These are phyloP conservation scores for Phascolomyces articulosus DNA, from an alignment of 371 early-diverging fungal genomes.

Conservation along the genomic window DNA sequence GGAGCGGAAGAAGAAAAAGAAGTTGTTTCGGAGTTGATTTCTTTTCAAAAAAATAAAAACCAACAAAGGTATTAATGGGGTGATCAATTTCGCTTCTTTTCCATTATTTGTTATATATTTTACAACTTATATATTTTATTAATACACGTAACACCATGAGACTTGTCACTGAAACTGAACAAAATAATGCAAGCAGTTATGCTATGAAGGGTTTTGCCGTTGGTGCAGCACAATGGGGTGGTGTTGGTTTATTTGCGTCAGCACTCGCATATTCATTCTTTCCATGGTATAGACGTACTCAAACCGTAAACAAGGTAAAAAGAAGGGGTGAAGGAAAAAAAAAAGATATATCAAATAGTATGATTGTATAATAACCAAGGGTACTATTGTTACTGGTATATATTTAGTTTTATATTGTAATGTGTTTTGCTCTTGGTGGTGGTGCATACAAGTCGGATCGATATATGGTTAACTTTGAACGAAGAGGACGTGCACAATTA, in stretches of 20 bases:
- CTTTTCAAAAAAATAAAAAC: too few relatives aligned
- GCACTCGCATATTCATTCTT: constrained; percentile 43
- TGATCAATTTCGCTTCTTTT: not conserved
- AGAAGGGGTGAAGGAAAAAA: not conserved
- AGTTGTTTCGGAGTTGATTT: not conserved
- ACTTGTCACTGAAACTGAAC: constrained; percentile 44
- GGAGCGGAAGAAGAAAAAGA: not conserved
- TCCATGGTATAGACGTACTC: constrained; percentile 52
- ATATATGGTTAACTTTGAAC: constrained; percentile 57
- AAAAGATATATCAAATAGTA: too few relatives aligned
- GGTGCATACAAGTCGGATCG: constrained; percentile 56
- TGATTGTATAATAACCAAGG: not conserved
- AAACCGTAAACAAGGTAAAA: constrained; percentile 54
- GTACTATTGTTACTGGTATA: not conserved
- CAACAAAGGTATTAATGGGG: too few relatives aligned
- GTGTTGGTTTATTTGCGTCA: constrained; percentile 51
- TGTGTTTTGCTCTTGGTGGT: constrained; percentile 55
- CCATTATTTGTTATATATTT: not conserved
- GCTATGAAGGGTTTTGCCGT: constrained; percentile 58
- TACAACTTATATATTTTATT: too few relatives aligned
- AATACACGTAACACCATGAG: constrained; percentile 29
- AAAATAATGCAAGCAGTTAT: constrained; percentile 47
- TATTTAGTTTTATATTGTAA: constrained; percentile 53
- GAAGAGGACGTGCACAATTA: constrained; percentile 50
- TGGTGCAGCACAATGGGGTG: constrained; percentile 53